These are phyloP conservation scores for Ehretia macrophylla DNA, from an alignment of 257 asterid genomes.

Conservation along the genomic window DNA sequence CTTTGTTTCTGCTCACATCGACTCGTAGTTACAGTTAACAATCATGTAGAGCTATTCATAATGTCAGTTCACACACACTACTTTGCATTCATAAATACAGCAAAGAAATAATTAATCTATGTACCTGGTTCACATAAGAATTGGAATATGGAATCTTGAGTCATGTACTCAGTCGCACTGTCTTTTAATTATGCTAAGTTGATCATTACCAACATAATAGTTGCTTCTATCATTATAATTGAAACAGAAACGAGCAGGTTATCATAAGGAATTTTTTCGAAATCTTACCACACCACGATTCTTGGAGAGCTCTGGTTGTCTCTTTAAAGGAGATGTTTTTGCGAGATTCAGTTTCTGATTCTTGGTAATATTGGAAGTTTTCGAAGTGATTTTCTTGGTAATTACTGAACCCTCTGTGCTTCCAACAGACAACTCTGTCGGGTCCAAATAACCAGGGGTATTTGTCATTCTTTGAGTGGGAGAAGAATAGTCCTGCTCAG, in stretches of 20 bases:
- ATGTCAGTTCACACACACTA: too few species aligned
- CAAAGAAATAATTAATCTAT: too few species aligned
- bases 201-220: too few species aligned
- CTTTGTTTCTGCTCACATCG: too few species aligned
- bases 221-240: neutral
- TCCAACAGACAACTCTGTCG: slow-evolving; percentile 34
- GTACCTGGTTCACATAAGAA: too few species aligned
- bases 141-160: too few species aligned
- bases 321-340: slow-evolving; percentile 46
- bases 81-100: too few species aligned
- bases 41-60: too few species aligned
- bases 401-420: slow-evolving; percentile 43
- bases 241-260: neutral
- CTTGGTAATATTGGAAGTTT: slow-evolving; percentile 26
- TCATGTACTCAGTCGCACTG: too few species aligned
- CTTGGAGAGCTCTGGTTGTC: slow-evolving; percentile 49
- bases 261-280: neutral
- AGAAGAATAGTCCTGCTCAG: slow-evolving; percentile 53
- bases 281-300: slow-evolving; percentile 54
- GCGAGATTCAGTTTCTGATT: slow-evolving; percentile 32
- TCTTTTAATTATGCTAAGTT: too few species aligned
- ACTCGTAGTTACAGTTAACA: too few species aligned
- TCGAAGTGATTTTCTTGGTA: slow-evolving; percentile 56
- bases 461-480: slow-evolving; percentile 31
- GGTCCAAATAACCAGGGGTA: slow-evolving; percentile 29